A percentile compares a stretch with the other conserved stretches of the same genome.
Conservation (phyloP, 371 early-diverging fungal genomes). For the Coemansia sp. region DNA sequence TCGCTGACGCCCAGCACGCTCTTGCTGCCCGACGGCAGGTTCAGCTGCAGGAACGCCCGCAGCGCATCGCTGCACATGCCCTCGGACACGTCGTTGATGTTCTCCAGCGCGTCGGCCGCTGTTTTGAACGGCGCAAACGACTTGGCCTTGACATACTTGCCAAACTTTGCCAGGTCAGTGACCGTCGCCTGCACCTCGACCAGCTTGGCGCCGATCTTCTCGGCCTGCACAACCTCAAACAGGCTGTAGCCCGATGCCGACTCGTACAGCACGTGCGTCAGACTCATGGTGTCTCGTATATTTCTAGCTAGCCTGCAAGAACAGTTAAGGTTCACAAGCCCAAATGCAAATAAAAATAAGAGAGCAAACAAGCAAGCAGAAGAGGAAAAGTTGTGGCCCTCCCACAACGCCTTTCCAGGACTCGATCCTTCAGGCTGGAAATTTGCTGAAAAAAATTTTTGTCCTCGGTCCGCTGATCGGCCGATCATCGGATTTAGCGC, state of each 20-base stretch:
- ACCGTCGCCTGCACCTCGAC: conserved; percentile 83
- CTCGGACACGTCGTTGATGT: conserved; percentile 96
- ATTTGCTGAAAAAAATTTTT: background rate
- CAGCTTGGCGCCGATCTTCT: conserved; percentile 93
- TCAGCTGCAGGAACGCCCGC: conserved; percentile 91
- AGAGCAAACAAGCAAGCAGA: background rate
- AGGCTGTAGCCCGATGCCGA: conserved; percentile 96
- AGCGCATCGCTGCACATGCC: conserved; percentile 66
- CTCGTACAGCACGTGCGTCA: conserved; percentile 78
- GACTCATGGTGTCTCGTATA: conserved; percentile 19
- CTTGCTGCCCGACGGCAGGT: conserved; percentile 76
- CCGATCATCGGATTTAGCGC: background rate
- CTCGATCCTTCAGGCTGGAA: background rate
- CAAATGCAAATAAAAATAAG: background rate
- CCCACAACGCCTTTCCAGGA: background rate
- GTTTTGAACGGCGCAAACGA: conserved; percentile 95
- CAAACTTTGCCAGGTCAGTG: conserved; percentile 86
- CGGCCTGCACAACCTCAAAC: conserved; percentile 90
- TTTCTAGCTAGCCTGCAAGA: background rate
- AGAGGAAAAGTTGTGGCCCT: background rate
- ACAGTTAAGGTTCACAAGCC: background rate
- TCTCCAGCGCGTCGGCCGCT: conserved; percentile 96
- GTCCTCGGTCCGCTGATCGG: background rate
- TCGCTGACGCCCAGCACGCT: conserved; percentile 91
- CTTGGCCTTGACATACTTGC: conserved; percentile 87